A percentile compares a stretch with the other conserved stretches of the same genome.
These are phyloP conservation scores for Parastagonospora avenae DNA, from an alignment of 2,329 filamentous ascomycete species.

Conservation along the genomic window DNA sequence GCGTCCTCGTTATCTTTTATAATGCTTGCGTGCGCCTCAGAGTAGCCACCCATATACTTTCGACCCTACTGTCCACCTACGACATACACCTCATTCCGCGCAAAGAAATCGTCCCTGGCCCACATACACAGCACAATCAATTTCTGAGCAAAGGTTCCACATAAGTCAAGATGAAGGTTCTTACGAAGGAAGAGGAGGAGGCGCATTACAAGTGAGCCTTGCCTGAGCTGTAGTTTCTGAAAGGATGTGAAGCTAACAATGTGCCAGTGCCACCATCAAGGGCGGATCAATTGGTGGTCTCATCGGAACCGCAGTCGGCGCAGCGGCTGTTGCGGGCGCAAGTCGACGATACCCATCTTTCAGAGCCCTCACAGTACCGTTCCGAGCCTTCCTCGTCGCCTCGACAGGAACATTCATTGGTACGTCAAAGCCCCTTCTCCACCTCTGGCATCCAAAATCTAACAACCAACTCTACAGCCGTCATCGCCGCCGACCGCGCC, in stretches of 20 bases:
- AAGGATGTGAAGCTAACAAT: conserved; percentile 14
- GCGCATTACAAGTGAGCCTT: conserved; percentile 74
- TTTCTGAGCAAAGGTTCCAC: conserved; percentile 1
- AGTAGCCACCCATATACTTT: background rate
- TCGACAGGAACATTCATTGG: conserved; percentile 82
- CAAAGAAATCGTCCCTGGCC: background rate
- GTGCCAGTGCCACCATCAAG: conserved; percentile 69
- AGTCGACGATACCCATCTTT: conserved; percentile 76
- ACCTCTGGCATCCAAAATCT: conserved; percentile 6
- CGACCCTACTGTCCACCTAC: background rate
- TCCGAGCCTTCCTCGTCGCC: conserved; percentile 87
- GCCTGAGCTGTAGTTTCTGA: background rate
- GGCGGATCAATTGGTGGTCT: conserved; percentile 77
- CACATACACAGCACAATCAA: background rate
- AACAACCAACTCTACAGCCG: conserved; percentile 53
- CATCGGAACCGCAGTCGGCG: conserved; percentile 69
- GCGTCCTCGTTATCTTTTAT: conserved; percentile 32
- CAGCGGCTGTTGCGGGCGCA: conserved; percentile 70
- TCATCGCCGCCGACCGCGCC: conserved; percentile 80
- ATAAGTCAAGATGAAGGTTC: conserved; percentile 76
- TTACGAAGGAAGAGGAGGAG: conserved; percentile 90
- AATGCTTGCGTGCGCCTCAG: conserved; percentile 19
- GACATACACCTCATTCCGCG: background rate
- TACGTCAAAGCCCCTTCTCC: conserved; percentile 24
- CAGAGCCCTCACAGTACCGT: conserved; percentile 81